phyloP scores from a whole-genome alignment of 2,329 filamentous ascomycete species.

The Ophiostoma piceae region DNA sequence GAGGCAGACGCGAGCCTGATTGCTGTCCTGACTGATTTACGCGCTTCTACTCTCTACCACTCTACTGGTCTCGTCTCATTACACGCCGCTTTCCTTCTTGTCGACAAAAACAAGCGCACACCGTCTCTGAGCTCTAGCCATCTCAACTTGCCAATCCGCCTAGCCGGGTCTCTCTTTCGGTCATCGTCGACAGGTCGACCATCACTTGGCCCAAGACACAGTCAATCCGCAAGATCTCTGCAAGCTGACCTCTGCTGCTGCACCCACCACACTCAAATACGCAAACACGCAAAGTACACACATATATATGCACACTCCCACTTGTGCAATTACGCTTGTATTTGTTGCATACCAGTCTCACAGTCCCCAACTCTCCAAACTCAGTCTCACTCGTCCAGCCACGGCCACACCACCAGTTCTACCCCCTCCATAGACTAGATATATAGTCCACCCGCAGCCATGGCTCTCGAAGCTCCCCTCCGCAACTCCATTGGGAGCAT shows the following conservation, averaged over 20 bases:
- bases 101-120: background rate
- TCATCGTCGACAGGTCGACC: constrained; percentile 3
- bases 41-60: background rate
- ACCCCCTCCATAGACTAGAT: background rate
- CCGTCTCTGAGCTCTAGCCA: background rate
- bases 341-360: background rate
- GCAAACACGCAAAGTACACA: background rate
- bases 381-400: background rate
- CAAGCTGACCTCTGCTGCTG: background rate
- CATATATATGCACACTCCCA: constrained; percentile 10
- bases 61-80: background rate
- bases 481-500: constrained; percentile 57
- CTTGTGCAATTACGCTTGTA: background rate
- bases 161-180: constrained; percentile 15
- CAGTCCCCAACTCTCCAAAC: background rate
- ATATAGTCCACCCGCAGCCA: constrained; percentile 31
- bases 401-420: background rate
- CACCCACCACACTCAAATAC: background rate
- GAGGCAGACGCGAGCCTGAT: constrained; percentile 7
- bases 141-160: constrained; percentile 12
- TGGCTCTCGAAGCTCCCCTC: constrained; percentile 59
- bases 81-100: background rate
- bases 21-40: background rate
- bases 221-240: background rate
- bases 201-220: background rate